Evolutionary conservation across 768 basidiomycete genomes (phyloP), one percentile per base, ranked within the genome.

Genomic region (Pulveroboletus frians): DNA sequence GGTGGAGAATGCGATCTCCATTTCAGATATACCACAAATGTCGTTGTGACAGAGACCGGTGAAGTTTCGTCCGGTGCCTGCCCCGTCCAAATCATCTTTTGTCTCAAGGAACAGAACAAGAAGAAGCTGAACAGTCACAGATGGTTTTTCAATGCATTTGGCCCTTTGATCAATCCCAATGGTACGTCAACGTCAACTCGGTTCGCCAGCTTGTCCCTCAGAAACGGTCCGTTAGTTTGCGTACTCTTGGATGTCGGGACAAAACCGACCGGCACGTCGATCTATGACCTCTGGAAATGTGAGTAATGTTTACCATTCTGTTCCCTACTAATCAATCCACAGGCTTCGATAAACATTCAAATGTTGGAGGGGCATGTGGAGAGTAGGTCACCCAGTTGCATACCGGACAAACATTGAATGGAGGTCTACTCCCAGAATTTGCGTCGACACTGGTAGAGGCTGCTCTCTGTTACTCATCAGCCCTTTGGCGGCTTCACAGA

Each of bases 81-180:
- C 60, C 84, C 92, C 1, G 81, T 91, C 50, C 94, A 93, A 68
- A 76, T 90, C 57, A 73, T 98, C 39, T 93, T 93, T 73, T 92
- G 91, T 62, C 72, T 94, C 61, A 94, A 94, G 69, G 92, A 94
- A 66, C 88, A 91, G 72, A 96, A 94, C 77, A 92, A 92, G 76
- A 94, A 95, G 77, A 95, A 96, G 67, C 76, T 95, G 59, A 95
- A 95, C 73, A 88, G 86, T 58, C 92, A 96, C 62, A 80, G 93
- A 17, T 96, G 93, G 93, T 95, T 95, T 76, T 95, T 96, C 78
- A 96, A 96, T 61, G 93, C 90, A 0, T 89, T 95, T 55, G 88
- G 89, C 18, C 90, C 92, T 21, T 73, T 94, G 49, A 78, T 95
- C 59, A 80, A 84, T 53, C 86, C 92, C 34, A 91, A 92, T 59